Evolutionary conservation across 1,284 basidiomycete species (phyloP).

Genomic region (Cutaneotrichosporon dermatis): DNA sequence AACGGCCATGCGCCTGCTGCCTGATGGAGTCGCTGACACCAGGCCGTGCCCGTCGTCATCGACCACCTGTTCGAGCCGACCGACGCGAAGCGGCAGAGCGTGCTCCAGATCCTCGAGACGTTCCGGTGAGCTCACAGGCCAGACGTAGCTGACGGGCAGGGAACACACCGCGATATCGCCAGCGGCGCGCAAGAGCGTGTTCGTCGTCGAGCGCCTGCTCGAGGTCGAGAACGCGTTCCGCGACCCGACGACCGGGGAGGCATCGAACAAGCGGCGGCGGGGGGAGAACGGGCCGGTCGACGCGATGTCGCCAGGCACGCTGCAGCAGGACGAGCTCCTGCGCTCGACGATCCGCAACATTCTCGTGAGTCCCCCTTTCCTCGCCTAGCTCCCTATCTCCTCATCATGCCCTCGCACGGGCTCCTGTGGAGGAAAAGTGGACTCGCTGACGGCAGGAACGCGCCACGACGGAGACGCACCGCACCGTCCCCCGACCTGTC

Average conservation of each 20-base stretch:
- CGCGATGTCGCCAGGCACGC: neutral
- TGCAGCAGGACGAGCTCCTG: conserved; percentile 3
- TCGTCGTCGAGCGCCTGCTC: conserved; percentile 18
- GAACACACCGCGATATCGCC: conserved; percentile 5
- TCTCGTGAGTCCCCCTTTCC: neutral
- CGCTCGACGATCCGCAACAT: conserved; percentile 11
- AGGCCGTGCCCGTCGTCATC: conserved; percentile 19
- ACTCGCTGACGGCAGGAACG: neutral
- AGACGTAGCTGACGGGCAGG: neutral
- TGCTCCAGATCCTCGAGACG: conserved; percentile 10
- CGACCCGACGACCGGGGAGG: neutral
- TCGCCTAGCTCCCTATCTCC: neutral
- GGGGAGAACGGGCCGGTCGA: neutral
- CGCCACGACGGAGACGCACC: neutral
- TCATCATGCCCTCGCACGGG: too few relatives aligned
- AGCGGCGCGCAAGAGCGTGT: conserved; percentile 19
- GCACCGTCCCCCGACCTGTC: neutral
- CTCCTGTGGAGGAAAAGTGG: too few relatives aligned
- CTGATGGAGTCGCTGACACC: neutral
- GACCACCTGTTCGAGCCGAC: conserved; percentile 19
- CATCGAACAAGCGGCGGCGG: conserved; percentile 5
- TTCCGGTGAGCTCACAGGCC: conserved; percentile 6
- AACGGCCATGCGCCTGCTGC: neutral
- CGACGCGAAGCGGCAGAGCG: conserved; percentile 9
- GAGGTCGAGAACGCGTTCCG: conserved; percentile 10